Conservation (phyloP, 371 early-diverging fungal genomes). For the Syncephalastrum monosporum region DNA sequence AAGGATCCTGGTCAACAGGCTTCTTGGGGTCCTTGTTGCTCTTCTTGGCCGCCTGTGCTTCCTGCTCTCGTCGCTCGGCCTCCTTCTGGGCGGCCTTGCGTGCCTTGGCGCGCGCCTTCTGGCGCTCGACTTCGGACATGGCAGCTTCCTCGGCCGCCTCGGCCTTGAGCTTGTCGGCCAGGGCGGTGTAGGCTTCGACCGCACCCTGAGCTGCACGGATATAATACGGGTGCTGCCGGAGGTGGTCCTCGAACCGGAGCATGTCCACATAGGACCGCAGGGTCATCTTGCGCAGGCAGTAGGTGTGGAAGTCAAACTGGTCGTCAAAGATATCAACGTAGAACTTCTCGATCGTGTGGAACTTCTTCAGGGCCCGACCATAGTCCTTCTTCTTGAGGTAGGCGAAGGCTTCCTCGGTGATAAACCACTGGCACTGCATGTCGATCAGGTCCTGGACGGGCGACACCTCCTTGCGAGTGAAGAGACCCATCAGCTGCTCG, state of each 20-base stretch:
- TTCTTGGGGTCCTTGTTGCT: constrained; percentile 38
- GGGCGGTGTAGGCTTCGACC: constrained; percentile 62
- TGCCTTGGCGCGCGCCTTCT: constrained; percentile 58
- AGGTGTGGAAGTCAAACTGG: constrained; percentile 96
- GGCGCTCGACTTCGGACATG: constrained; percentile 66
- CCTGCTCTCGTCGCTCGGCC: constrained; percentile 22
- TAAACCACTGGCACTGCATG: constrained; percentile 91
- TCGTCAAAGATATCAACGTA: constrained; percentile 88
- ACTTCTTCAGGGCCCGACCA: constrained; percentile 86
- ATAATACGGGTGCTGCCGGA: constrained; percentile 73
- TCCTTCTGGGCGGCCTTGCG: constrained; percentile 44
- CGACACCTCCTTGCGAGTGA: constrained; percentile 80
- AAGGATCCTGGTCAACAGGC: constrained; percentile 65
- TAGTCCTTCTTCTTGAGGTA: constrained; percentile 65
- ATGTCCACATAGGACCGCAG: constrained; percentile 81
- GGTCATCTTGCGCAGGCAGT: constrained; percentile 89
- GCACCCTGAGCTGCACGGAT: constrained; percentile 78
- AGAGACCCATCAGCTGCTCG: constrained; percentile 78
- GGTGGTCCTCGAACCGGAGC: constrained; percentile 74
- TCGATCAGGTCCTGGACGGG: constrained; percentile 83
- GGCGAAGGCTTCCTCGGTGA: constrained; percentile 71
- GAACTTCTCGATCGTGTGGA: constrained; percentile 79
- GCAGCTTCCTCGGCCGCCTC: constrained; percentile 45
- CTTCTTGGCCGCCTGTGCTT: constrained; percentile 46
- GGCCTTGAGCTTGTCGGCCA: constrained; percentile 64